These are phyloP conservation scores for Ganoderma boninense DNA, from an alignment of 1,284 basidiomycete species.

Conservation along the genomic window DNA sequence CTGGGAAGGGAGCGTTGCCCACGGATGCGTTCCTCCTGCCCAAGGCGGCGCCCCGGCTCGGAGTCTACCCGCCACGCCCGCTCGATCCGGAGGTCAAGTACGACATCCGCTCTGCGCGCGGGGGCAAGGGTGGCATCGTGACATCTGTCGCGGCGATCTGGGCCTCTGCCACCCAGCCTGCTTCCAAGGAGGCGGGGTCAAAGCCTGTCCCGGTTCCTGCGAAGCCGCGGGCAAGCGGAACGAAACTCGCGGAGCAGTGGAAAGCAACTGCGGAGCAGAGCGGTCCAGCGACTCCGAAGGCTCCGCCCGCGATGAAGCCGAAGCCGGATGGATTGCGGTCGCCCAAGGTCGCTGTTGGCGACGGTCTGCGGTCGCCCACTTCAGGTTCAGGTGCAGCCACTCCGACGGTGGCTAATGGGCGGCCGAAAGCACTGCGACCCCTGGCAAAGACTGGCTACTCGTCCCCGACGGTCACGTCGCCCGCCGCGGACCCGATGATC, in stretches of 20 bases:
- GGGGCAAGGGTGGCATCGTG: slow-evolving; percentile 80
- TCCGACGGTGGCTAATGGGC: slow-evolving; percentile 1
- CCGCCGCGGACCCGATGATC: slow-evolving; percentile 18
- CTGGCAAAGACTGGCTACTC: slow-evolving; percentile 20
- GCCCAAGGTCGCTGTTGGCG: neutral
- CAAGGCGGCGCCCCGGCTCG: slow-evolving; percentile 28
- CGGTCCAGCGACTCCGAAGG: neutral
- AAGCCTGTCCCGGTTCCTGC: neutral
- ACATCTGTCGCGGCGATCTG: slow-evolving; percentile 78
- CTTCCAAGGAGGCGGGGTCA: slow-evolving; percentile 12
- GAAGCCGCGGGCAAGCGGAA: slow-evolving; percentile 13
- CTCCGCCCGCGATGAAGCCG: slow-evolving; percentile 15
- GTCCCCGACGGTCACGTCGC: slow-evolving; percentile 23
- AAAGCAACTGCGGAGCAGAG: slow-evolving; percentile 11
- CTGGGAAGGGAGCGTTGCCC: slow-evolving; percentile 12
- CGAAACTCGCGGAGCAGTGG: slow-evolving; percentile 25
- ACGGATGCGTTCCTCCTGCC: slow-evolving; percentile 25
- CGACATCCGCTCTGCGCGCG: slow-evolving; percentile 78
- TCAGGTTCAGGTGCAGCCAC: neutral
- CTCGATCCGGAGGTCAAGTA: slow-evolving; percentile 66
- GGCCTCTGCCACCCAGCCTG: slow-evolving; percentile 52
- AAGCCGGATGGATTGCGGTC: slow-evolving; percentile 16
- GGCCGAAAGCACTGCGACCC: slow-evolving; percentile 23
- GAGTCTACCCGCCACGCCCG: slow-evolving; percentile 46
- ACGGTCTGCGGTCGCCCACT: slow-evolving; percentile 1